Conservation (phyloP, 2,329 filamentous ascomycete species). For the Fusarium udum region DNA sequence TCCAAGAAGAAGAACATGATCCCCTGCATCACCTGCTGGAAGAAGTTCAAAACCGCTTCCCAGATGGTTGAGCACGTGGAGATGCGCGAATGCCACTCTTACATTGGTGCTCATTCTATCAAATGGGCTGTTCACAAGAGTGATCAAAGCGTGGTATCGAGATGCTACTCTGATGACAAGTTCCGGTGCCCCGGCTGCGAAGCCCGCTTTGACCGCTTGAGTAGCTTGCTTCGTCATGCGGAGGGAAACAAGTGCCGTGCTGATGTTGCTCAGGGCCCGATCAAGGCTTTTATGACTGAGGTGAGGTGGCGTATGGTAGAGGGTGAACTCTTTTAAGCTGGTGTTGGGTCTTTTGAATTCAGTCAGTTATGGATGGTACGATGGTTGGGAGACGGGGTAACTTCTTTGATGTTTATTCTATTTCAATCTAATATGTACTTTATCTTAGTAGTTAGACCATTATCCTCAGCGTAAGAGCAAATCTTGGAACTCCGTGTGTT, state of each 20-base stretch:
- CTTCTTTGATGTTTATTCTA: neutral
- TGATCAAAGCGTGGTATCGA: neutral
- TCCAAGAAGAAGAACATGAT: neutral
- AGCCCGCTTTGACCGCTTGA: neutral
- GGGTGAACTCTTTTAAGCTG: neutral
- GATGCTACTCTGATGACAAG: neutral
- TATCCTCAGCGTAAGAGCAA: neutral
- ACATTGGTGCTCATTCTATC: neutral
- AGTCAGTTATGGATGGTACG: neutral
- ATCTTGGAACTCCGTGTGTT: neutral
- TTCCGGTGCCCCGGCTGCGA: neutral
- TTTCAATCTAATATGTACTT: neutral
- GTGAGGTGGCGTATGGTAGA: neutral
- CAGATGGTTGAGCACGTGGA: neutral
- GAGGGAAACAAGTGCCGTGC: neutral
- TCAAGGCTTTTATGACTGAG: neutral
- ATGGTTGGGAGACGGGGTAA: neutral
- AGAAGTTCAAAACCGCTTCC: neutral
- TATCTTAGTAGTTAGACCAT: neutral
- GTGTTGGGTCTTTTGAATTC: too few relatives aligned
- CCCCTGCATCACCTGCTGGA: neutral
- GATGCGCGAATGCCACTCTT: neutral
- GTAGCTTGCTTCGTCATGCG: neutral
- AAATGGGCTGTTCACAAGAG: neutral
- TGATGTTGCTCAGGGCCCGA: rapidly evolving